phyloP scores from a whole-genome alignment of 2,329 filamentous ascomycete genomes.

The Ascochyta fabae region DNA sequence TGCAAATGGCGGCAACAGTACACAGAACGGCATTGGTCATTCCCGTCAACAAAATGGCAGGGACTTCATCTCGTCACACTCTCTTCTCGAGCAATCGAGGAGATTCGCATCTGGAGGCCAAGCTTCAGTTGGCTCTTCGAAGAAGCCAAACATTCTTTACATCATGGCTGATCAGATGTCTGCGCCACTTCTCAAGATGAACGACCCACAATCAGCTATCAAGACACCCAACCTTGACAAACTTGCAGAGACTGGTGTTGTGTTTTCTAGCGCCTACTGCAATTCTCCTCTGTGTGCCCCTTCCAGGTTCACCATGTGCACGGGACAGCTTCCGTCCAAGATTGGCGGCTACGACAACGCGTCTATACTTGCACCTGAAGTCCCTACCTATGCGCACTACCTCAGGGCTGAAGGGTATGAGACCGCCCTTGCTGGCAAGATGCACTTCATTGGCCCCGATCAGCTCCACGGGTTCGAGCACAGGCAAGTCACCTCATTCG shows the following conservation, averaged over 20 bases:
- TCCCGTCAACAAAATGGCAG: slow-evolving; percentile 22
- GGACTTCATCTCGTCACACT: slow-evolving; percentile 38
- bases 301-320: slow-evolving; percentile 93
- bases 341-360: slow-evolving; percentile 94
- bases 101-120: slow-evolving; percentile 31
- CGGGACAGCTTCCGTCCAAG: slow-evolving; percentile 86
- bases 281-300: slow-evolving; percentile 91
- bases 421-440: slow-evolving; percentile 90
- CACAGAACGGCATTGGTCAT: slow-evolving; percentile 16
- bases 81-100: slow-evolving; percentile 32
- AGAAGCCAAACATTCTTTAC: slow-evolving; percentile 79
- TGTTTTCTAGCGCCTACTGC: slow-evolving; percentile 94
- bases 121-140: slow-evolving; percentile 19
- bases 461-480: slow-evolving; percentile 94
- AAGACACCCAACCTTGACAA: slow-evolving; percentile 89
- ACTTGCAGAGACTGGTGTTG: slow-evolving; percentile 79
- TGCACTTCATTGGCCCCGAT: slow-evolving; percentile 92
- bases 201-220: slow-evolving; percentile 87
- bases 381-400: slow-evolving; percentile 93
- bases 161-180: slow-evolving; percentile 98
- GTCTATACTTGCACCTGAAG: slow-evolving; percentile 79
- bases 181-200: slow-evolving; percentile 88
- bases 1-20: slow-evolving; percentile 22
- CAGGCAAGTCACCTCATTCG: slow-evolving; percentile 27
- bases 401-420: slow-evolving; percentile 84